Evolutionary conservation across 2,329 filamentous ascomycete genomes (phyloP).

Genomic region (Apiospora aurea): DNA sequence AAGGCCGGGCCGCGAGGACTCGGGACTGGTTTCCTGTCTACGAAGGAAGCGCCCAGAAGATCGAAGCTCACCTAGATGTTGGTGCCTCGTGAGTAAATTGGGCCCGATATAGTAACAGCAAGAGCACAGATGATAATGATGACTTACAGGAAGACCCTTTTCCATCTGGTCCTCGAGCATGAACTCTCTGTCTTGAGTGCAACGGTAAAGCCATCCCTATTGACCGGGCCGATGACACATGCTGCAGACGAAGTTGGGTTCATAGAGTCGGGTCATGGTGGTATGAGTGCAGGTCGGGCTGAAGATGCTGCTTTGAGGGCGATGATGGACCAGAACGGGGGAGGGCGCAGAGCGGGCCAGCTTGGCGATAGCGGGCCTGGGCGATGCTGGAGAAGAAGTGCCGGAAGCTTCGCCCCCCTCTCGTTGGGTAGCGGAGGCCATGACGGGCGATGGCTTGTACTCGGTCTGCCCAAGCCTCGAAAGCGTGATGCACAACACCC

Average conservation of each 20-base stretch:
- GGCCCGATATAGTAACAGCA: slow-evolving; percentile 27
- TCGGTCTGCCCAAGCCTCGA: not conserved
- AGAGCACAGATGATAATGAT: not conserved
- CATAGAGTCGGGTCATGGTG: slow-evolving; percentile 71
- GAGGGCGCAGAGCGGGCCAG: slow-evolving; percentile 15
- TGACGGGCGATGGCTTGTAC: not conserved
- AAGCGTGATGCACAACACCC: not conserved
- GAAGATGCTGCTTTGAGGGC: slow-evolving; percentile 7
- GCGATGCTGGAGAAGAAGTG: slow-evolving; percentile 12
- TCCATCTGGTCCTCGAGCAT: slow-evolving; percentile 47
- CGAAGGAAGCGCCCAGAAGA: slow-evolving; percentile 45
- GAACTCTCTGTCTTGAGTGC: slow-evolving; percentile 50
- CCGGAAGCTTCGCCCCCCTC: not conserved
- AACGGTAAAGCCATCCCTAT: slow-evolving; percentile 78
- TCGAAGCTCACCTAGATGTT: slow-evolving; percentile 34
- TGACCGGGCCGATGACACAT: slow-evolving; percentile 62
- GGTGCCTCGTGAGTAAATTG: not conserved
- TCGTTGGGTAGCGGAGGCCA: slow-evolving; percentile 3
- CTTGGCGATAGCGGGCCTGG: slow-evolving; percentile 18
- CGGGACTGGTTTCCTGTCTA: slow-evolving; percentile 43
- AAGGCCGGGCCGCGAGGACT: slow-evolving; percentile 48
- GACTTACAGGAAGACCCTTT: slow-evolving; percentile 37
- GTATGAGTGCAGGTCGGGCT: slow-evolving; percentile 66
- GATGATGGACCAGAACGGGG: slow-evolving; percentile 8
- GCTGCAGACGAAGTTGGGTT: slow-evolving; percentile 58